Evolutionary conservation across 2,329 filamentous ascomycete species (phyloP).

Genomic region (Aspergillus clavatus): DNA sequence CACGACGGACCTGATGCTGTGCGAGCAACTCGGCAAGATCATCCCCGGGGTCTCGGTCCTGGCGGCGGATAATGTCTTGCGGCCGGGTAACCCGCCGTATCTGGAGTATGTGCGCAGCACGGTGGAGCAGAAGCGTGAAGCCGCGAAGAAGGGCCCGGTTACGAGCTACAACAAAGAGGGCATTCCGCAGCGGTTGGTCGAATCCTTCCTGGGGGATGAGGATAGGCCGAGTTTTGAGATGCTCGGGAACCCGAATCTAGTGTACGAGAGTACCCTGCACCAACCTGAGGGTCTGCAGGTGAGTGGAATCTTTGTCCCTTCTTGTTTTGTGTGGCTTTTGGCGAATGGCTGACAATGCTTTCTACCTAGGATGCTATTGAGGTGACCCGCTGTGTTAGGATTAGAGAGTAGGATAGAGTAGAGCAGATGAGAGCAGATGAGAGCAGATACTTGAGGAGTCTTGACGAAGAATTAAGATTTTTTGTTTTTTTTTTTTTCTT

Average conservation of each 20-base stretch:
- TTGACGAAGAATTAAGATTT: too few species aligned
- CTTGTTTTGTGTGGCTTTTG: too few species aligned
- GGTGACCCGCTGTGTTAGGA: conserved; percentile 28
- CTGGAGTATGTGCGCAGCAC: conserved; percentile 62
- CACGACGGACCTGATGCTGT: conserved; percentile 68
- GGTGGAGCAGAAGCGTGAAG: conserved; percentile 57
- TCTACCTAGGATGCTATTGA: conserved; percentile 29
- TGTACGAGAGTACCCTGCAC: conserved; percentile 55
- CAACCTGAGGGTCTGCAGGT: conserved; percentile 27
- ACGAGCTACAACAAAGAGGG: conserved; percentile 16
- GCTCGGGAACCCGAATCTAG: conserved; percentile 57
- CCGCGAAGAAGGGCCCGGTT: conserved; percentile 24
- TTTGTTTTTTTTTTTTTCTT: not conserved
- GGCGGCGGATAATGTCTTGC: conserved; percentile 43
- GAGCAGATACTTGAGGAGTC: too few species aligned
- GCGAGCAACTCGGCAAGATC: conserved; percentile 65
- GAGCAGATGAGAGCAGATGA: too few species aligned
- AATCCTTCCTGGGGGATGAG: conserved; percentile 23
- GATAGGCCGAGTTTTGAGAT: conserved; percentile 26
- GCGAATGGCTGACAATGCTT: conserved; percentile 1
- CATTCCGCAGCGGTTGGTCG: conserved; percentile 17
- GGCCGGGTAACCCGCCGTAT: conserved; percentile 44
- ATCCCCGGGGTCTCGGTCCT: conserved; percentile 47
- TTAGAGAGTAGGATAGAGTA: conserved; percentile 15
- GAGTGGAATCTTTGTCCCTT: conserved; percentile 9